A percentile compares a stretch with the other conserved stretches of the same genome.
Conservation (phyloP, 2,329 filamentous ascomycete genomes). For the Aspergillus quadrilineatus region DNA sequence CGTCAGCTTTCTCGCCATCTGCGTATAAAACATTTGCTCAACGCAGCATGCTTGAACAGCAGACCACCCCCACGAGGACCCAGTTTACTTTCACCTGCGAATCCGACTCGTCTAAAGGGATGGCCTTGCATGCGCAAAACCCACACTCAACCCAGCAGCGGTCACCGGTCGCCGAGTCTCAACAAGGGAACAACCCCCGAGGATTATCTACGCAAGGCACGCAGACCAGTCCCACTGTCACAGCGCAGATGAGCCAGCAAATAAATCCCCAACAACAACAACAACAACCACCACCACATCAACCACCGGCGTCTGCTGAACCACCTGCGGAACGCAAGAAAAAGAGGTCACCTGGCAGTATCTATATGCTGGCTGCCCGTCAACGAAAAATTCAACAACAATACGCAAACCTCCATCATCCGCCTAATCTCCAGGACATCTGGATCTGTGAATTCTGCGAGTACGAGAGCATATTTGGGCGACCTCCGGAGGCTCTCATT, state of each 20-base stretch:
- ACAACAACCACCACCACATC: background rate
- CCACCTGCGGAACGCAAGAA: conserved; percentile 60
- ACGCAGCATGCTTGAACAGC: conserved; percentile 72
- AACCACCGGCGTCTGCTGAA: conserved; percentile 41
- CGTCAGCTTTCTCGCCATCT: conserved; percentile 62
- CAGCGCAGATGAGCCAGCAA: conserved; percentile 40
- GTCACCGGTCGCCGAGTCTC: conserved; percentile 33
- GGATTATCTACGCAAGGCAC: conserved; percentile 54
- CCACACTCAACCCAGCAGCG: conserved; percentile 41
- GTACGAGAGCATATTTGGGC: conserved; percentile 93
- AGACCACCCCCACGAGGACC: conserved; percentile 68
- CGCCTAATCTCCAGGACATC: conserved; percentile 68
- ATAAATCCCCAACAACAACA: conserved; percentile 18
- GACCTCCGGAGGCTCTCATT: conserved; percentile 78
- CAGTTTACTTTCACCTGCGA: conserved; percentile 98
- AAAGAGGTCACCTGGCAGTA: conserved; percentile 65
- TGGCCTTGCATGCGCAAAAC: conserved; percentile 69
- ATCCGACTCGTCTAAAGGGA: conserved; percentile 77
- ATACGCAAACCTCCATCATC: conserved; percentile 72
- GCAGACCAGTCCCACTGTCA: conserved; percentile 55
- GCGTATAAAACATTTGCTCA: conserved; percentile 70
- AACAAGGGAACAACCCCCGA: conserved; percentile 34
- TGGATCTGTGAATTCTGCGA: conserved; percentile 99
- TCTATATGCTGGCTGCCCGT: conserved; percentile 72
- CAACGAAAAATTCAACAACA: conserved; percentile 75